Percentiles rank a stretch among this genome's conserved stretches.
Conservation (phyloP, 768 basidiomycete species). For the Crucibulum laeve region DNA sequence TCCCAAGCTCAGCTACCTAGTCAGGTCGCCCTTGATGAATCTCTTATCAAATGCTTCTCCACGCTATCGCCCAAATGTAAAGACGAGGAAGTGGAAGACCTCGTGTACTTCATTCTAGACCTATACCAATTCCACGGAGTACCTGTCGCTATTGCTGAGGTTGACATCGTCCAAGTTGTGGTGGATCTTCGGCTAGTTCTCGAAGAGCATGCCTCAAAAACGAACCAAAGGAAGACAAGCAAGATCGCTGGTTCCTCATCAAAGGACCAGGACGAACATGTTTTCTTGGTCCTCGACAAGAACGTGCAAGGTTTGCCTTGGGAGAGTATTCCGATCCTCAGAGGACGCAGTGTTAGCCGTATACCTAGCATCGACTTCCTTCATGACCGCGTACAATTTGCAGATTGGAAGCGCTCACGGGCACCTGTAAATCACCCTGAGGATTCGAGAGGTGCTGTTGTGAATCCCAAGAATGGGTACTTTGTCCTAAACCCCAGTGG, state of each 20-base stretch:
- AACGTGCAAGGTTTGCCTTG: conserved; percentile 87
- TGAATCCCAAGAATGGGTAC: conserved; percentile 63
- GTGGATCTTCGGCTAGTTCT: conserved; percentile 77
- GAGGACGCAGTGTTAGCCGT: conserved; percentile 86
- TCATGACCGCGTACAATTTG: conserved; percentile 71
- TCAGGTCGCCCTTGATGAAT: conserved; percentile 61
- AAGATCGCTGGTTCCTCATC: neutral
- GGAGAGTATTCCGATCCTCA: conserved; percentile 88
- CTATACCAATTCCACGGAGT: conserved; percentile 92
- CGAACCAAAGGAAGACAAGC: conserved; percentile 1
- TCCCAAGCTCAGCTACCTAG: conserved; percentile 29
- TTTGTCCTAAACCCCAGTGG: conserved; percentile 92
- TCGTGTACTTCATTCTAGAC: conserved; percentile 91
- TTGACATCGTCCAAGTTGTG: conserved; percentile 88
- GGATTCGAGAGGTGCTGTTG: conserved; percentile 17
- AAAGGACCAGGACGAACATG: conserved; percentile 55
- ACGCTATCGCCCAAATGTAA: conserved; percentile 75
- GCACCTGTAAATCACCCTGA: conserved; percentile 10
- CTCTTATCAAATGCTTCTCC: conserved; percentile 83
- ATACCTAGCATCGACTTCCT: conserved; percentile 89
- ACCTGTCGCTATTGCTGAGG: conserved; percentile 83
- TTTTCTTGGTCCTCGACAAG: conserved; percentile 88
- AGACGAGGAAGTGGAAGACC: conserved; percentile 94
- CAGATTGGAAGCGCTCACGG: conserved; percentile 33
- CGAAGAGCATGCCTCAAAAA: conserved; percentile 58